These are phyloP conservation scores for Cercospora zeina DNA, from an alignment of 2,329 filamentous ascomycete species.

Conservation along the genomic window DNA sequence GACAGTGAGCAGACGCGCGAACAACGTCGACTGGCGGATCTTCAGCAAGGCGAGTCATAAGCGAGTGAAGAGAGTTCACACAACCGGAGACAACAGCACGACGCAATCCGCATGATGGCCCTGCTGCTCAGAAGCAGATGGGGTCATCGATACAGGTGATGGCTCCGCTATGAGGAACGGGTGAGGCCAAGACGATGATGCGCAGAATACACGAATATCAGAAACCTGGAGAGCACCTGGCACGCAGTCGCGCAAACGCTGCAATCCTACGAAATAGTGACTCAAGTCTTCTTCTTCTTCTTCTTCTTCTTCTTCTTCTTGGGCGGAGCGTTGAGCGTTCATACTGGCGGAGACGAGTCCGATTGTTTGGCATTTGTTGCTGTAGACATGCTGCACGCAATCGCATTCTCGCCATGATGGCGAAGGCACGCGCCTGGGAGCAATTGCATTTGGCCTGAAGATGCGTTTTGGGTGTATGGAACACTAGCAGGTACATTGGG, in stretches of 20 bases:
- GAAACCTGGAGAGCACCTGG: not conserved
- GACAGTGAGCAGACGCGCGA: conserved; percentile 39
- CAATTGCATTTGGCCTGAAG: not conserved
- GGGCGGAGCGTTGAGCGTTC: conserved; percentile 1
- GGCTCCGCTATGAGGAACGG: not conserved
- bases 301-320: not conserved
- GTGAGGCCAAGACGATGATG: not conserved
- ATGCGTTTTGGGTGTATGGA: not conserved
- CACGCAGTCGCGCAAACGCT: not conserved
- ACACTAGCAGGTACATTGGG: not conserved
- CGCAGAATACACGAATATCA: conserved; percentile 1
- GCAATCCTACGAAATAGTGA: not conserved
- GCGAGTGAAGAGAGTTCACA: not conserved
- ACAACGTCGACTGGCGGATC: conserved; percentile 36
- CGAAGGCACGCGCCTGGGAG: not conserved
- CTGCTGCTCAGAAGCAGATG: not conserved
- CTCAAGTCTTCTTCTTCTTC: too few species aligned
- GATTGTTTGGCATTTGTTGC: not conserved
- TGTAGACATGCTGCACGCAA: not conserved
- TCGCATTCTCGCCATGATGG: not conserved
- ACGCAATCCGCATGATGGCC: not conserved
- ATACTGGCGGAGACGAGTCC: not conserved
- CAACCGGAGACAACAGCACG: conserved; percentile 8
- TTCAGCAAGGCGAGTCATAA: conserved; percentile 27
- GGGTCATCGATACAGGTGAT: not conserved